Conservation (phyloP, 805 yeast species). For the Metschnikowia borealis region DNA sequence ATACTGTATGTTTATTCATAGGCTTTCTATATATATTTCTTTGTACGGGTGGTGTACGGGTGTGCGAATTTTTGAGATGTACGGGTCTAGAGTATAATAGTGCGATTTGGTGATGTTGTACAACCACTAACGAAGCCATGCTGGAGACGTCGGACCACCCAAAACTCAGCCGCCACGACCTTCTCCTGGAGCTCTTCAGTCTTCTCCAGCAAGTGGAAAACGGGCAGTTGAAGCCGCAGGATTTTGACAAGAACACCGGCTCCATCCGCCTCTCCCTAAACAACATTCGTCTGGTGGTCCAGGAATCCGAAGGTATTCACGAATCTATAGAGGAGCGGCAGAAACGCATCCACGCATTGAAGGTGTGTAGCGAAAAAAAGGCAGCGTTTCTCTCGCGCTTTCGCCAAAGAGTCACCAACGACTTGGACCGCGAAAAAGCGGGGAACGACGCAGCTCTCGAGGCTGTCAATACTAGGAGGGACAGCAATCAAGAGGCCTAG, state of each 20-base stretch:
- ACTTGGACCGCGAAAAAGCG: slow-evolving; percentile 1
- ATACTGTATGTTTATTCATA: no score
- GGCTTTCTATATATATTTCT: no score
- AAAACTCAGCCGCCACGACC: slow-evolving; percentile 17
- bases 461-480: background rate
- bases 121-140: slow-evolving; percentile 1
- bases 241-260: slow-evolving; percentile 44
- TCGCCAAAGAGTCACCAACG: slow-evolving; percentile 12
- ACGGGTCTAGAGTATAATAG: background rate
- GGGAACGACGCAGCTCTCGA: background rate
- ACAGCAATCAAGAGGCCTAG: no score
- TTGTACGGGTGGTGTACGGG: background rate
- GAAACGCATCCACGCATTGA: slow-evolving; percentile 29
- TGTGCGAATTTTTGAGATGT: background rate
- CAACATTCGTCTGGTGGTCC: slow-evolving; percentile 32
- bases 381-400: slow-evolving; percentile 20
- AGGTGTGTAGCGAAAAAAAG: slow-evolving; percentile 27
- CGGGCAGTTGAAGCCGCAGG: slow-evolving; percentile 38
- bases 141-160: background rate
- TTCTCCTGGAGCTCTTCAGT: slow-evolving; percentile 36
- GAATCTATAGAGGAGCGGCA: slow-evolving; percentile 37
- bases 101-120: no score
- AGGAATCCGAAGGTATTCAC: slow-evolving; percentile 42
- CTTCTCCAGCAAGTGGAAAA: slow-evolving; percentile 32
- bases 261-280: slow-evolving; percentile 40